phyloP scores from a whole-genome alignment of 2,329 filamentous ascomycete species.

The Fusarium proliferatum region DNA sequence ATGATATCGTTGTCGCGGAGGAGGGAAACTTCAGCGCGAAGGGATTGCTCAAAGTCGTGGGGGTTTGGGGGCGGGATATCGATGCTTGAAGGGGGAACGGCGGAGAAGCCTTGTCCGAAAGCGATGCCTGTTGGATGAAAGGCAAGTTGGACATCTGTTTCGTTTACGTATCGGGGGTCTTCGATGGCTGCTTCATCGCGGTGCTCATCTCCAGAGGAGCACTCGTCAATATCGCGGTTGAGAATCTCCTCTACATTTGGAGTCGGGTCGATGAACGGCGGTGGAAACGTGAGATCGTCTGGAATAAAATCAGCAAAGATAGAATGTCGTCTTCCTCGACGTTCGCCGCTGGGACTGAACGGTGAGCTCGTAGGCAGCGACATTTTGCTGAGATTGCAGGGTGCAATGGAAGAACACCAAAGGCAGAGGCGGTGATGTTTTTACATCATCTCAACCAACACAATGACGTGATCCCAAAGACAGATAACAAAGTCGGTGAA shows the following conservation, averaged over 20 bases:
- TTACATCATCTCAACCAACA: not conserved
- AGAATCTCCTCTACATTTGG: conserved; percentile 36
- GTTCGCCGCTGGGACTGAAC: not conserved
- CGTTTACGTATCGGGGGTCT: conserved; percentile 3
- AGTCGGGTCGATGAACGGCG: conserved; percentile 21
- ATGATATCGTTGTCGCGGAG: conserved; percentile 39
- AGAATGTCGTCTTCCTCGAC: conserved; percentile 29
- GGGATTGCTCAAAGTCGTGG: conserved; percentile 36
- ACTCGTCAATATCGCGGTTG: conserved; percentile 35
- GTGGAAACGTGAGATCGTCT: conserved; percentile 16
- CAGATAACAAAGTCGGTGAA: conserved; percentile 19
- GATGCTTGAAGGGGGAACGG: conserved; percentile 25
- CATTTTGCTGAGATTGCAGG: not conserved
- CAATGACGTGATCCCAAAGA: not conserved
- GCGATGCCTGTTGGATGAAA: conserved; percentile 37
- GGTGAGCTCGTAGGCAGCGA: conserved; percentile 23
- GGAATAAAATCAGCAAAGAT: conserved; percentile 40
- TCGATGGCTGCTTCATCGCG: conserved; percentile 21
- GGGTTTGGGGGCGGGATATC: conserved; percentile 35
- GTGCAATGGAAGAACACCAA: not conserved
- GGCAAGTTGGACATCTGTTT: conserved; percentile 28
- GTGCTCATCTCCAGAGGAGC: conserved; percentile 35
- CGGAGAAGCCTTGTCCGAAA: conserved; percentile 34
- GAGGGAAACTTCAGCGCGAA: conserved; percentile 30
- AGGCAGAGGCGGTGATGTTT: not conserved